These are phyloP conservation scores for Chrysoporthe puriensis DNA, from an alignment of 2,329 filamentous ascomycete genomes.

Conservation along the genomic window DNA sequence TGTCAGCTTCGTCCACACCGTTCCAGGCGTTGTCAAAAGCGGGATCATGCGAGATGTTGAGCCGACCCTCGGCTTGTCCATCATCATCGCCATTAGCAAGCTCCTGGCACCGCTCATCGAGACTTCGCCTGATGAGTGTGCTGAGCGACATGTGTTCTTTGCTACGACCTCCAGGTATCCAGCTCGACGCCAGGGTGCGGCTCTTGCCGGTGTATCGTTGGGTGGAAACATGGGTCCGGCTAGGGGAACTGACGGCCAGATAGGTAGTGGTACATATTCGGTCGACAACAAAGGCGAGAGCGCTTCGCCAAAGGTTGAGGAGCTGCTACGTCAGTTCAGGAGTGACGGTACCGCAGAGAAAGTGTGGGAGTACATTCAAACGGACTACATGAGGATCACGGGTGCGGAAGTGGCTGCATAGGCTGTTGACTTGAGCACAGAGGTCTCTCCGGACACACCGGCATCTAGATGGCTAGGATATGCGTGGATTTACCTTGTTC, in stretches of 20 bases:
- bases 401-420: slow-evolving; percentile 13
- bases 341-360: slow-evolving; percentile 38
- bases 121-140: slow-evolving; percentile 35
- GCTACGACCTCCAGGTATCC: slow-evolving; percentile 41
- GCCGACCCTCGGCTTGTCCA: slow-evolving; percentile 1
- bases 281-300: slow-evolving; percentile 30
- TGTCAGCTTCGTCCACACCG: slow-evolving; percentile 30
- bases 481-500: not conserved
- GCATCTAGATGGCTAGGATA: not conserved
- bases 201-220: slow-evolving; percentile 30
- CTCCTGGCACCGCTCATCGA: slow-evolving; percentile 25
- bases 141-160: slow-evolving; percentile 41
- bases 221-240: slow-evolving; percentile 28
- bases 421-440: not conserved
- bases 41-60: slow-evolving; percentile 29
- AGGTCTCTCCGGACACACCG: not conserved
- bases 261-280: slow-evolving; percentile 41
- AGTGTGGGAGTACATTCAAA: slow-evolving; percentile 35
- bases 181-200: slow-evolving; percentile 24
- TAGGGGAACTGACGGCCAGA: slow-evolving; percentile 35
- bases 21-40: slow-evolving; percentile 31
- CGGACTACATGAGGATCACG: slow-evolving; percentile 34
- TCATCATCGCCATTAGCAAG: slow-evolving; percentile 17
- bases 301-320: slow-evolving; percentile 32
- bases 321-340: slow-evolving; percentile 36